Evolutionary conservation across 108 stramenopile genomes (phyloP), one percentile per base, ranked within the genome.

Genomic region (Epithemia pelagica): DNA sequence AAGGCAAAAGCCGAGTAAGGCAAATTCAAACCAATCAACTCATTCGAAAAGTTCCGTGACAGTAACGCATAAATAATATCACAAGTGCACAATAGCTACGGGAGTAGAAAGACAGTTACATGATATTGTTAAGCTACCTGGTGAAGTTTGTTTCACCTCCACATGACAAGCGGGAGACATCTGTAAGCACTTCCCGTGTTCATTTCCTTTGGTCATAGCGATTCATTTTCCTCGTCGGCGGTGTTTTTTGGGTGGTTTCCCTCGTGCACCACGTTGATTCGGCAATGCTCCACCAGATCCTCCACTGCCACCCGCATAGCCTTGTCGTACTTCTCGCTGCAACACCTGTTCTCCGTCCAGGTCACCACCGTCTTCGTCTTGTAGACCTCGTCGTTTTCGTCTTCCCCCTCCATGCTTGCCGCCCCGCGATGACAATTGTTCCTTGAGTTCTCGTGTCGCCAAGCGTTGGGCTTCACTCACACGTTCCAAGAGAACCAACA

Each of bases 391-490:
- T 59, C 79, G 64, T 60, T 79, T 69, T 61, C 73, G 73, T 27
- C 84, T 69, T 57, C 65, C 30, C 30, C 77, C 66, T 37, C 73
- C 62, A 28, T 74, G 71, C 52, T 78, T 67, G 18, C 75, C 68
- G 52, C 71, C 70, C 32, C 70, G 66, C 23, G 81, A 57, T 2
- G 89, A 70, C 62, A 91, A 65, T 68, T 91, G 90, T 69, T 95
- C 93, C 74, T 95, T 95, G 28, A 95, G 69, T 64, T 95, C 93
- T 26, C 93, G 71, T 1, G 89, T 91, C 2, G 93, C 93, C 32
- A 97, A 70, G 59, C 98, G 81, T 68, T 96, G 94, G 2, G 99
- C 99, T 68, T 99, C 99, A 57, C 78, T 92, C 54, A 99, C 97
- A 21, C 97, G 75, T 61, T 99, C 99, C 68, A 94, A 78, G 30